A percentile compares a stretch with the other conserved stretches of the same genome.
Conservation (phyloP, 164 flowering plant genomes). For the Umbellularia californica region DNA sequence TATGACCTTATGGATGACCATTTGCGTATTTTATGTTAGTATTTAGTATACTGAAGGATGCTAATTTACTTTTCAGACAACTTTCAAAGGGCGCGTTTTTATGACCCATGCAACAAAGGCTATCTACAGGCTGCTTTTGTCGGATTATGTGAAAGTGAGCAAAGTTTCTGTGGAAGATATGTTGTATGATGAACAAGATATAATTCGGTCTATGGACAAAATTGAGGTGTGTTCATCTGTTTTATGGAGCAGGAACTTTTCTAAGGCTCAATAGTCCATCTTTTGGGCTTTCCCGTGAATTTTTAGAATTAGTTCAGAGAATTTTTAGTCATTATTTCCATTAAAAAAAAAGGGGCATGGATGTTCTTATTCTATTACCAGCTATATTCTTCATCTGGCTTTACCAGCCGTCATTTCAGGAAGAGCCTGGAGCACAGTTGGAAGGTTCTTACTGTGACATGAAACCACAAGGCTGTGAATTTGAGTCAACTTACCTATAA, state of each 20-base stretch:
- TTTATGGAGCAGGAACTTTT: not conserved
- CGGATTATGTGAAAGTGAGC: constrained; percentile 41
- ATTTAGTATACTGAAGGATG: constrained; percentile 1
- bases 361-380: no score
- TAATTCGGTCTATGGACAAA: constrained; percentile 88
- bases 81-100: constrained; percentile 85
- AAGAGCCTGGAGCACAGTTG: not conserved
- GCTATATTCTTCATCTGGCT: no score
- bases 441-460: no score
- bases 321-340: no score
- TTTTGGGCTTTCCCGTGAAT: not conserved
- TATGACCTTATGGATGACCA: constrained; percentile 15
- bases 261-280: not conserved
- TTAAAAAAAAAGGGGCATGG: no score
- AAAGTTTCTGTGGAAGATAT: constrained; percentile 87
- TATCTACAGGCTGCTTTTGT: constrained; percentile 58
- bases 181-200: constrained; percentile 53
- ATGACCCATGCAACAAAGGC: constrained; percentile 66
- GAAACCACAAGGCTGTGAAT: no score
- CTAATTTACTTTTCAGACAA: constrained; percentile 48
- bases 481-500: no score
- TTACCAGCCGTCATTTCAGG: not conserved
- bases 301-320: no score
- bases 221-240: constrained; percentile 53
- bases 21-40: not conserved